phyloP scores from a whole-genome alignment of 371 early-diverging fungal genomes.

The Amoeboaphelidium occidentale region DNA sequence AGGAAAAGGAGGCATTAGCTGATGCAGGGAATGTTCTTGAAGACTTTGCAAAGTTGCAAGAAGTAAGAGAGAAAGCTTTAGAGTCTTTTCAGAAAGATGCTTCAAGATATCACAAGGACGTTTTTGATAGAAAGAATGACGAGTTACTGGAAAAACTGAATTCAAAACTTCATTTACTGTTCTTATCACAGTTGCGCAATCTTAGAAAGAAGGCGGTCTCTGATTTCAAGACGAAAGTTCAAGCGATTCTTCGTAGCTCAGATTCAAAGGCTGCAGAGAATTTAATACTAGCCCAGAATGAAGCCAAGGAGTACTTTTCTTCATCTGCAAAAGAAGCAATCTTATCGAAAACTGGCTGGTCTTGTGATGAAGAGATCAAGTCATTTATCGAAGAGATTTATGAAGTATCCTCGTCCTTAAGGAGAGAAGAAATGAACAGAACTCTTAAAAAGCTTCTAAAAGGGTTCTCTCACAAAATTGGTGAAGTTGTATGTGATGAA shows the following conservation, averaged over 20 bases:
- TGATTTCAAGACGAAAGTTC: slow-evolving; percentile 28
- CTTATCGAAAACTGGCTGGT: not conserved
- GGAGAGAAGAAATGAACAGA: slow-evolving; percentile 10
- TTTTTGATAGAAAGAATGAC: slow-evolving; percentile 55
- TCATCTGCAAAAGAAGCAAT: slow-evolving; percentile 9
- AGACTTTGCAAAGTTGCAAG: slow-evolving; percentile 39
- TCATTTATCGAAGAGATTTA: not conserved
- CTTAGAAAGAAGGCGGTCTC: slow-evolving; percentile 37
- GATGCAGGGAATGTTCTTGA: slow-evolving; percentile 51
- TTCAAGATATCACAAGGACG: slow-evolving; percentile 62
- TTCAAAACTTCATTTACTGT: slow-evolving; percentile 44
- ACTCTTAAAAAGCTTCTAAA: slow-evolving; percentile 5
- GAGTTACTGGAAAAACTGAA: slow-evolving; percentile 53
- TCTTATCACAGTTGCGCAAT: slow-evolving; percentile 62
- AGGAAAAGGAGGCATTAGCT: slow-evolving; percentile 30
- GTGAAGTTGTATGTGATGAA: slow-evolving; percentile 43
- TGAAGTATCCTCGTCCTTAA: not conserved
- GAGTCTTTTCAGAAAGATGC: slow-evolving; percentile 60
- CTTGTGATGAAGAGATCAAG: not conserved
- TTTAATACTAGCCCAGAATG: slow-evolving; percentile 16
- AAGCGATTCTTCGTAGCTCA: slow-evolving; percentile 8
- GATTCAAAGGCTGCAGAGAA: slow-evolving; percentile 25
- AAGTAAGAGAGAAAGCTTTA: slow-evolving; percentile 30
- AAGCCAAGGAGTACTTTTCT: slow-evolving; percentile 18
- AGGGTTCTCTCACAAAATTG: not conserved